A percentile compares a stretch with the other conserved stretches of the same genome.
phyloP scores from a whole-genome alignment of 176 grass and related monocot genomes.

The Metroxylon sagu region DNA sequence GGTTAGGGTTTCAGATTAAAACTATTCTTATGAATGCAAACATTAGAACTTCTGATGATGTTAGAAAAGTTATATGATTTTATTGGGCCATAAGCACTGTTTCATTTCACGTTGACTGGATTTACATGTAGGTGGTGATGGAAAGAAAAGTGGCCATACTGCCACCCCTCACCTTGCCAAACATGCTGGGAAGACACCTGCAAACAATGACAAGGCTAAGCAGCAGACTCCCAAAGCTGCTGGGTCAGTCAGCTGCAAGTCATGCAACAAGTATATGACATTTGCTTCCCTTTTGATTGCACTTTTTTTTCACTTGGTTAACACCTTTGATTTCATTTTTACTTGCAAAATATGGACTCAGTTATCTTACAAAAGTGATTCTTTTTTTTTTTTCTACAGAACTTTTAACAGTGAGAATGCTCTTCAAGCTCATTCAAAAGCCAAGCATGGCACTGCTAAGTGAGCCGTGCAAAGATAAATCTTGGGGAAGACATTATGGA shows the following conservation, averaged over 20 bases:
- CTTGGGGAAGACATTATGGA: no score
- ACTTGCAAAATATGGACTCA: neutral
- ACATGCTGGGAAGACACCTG: conserved; percentile 47
- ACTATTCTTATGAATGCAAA: no score
- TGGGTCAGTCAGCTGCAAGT: conserved; percentile 49
- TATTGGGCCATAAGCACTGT: no score
- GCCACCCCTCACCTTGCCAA: conserved; percentile 81
- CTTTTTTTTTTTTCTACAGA: conserved; percentile 11
- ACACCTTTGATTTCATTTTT: no score
- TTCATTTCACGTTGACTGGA: no score
- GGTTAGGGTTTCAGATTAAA: no score
- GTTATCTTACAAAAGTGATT: neutral
- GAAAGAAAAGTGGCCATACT: conserved; percentile 53
- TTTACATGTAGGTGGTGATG: conserved; percentile 23
- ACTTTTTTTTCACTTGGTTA: neutral
- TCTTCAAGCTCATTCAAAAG: conserved; percentile 55
- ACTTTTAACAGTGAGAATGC: conserved; percentile 68
- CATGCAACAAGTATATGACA: conserved; percentile 66
- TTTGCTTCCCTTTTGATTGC: no score
- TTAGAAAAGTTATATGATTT: no score
- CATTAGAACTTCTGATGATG: no score
- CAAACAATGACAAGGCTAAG: conserved; percentile 41
- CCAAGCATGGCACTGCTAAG: conserved; percentile 33
- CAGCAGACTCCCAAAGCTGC: conserved; percentile 57
- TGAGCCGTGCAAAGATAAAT: no score